A percentile compares a stretch with the other conserved stretches of the same genome.
These are phyloP conservation scores for Colletotrichum shisoi DNA, from an alignment of 2,329 filamentous ascomycete species.

Conservation along the genomic window DNA sequence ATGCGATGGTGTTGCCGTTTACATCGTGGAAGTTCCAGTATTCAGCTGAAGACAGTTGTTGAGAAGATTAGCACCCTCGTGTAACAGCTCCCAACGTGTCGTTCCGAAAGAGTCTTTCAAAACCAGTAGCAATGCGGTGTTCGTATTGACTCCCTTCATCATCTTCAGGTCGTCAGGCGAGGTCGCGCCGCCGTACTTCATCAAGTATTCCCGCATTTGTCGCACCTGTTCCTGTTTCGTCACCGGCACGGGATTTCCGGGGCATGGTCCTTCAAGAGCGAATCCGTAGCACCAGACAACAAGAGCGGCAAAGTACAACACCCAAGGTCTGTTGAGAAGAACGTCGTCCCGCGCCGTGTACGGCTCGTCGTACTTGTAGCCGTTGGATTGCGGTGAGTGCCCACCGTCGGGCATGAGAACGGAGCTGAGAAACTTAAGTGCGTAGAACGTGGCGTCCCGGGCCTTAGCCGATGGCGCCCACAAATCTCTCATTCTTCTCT, in stretches of 20 bases:
- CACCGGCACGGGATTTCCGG: conserved; percentile 59
- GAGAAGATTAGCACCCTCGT: conserved; percentile 83
- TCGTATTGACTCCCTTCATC: conserved; percentile 80
- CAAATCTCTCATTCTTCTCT: conserved; percentile 81
- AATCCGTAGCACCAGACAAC: conserved; percentile 97
- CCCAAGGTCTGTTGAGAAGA: conserved; percentile 91
- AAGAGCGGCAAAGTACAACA: conserved; percentile 89
- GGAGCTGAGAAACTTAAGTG: conserved; percentile 85
- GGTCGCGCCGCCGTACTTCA: conserved; percentile 72
- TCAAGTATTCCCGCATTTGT: conserved; percentile 82
- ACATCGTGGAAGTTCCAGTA: conserved; percentile 43
- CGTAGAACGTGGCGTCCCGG: conserved; percentile 90
- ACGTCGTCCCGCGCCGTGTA: conserved; percentile 90
- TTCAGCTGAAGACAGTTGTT: conserved; percentile 77
- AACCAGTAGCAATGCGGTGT: conserved; percentile 80
- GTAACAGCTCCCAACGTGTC: conserved; percentile 88
- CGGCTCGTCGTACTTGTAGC: conserved; percentile 55
- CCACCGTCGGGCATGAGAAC: conserved; percentile 72
- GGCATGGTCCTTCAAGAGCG: conserved; percentile 82
- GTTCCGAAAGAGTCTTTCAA: conserved; percentile 82
- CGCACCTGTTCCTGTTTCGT: conserved; percentile 71
- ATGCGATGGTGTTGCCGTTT: neutral
- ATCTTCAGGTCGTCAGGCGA: conserved; percentile 80
- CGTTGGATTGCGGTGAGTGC: conserved; percentile 43
- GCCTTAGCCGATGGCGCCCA: conserved; percentile 92